These are phyloP conservation scores for Saturnispora zaruensis DNA, from an alignment of 805 yeast species.

Conservation along the genomic window DNA sequence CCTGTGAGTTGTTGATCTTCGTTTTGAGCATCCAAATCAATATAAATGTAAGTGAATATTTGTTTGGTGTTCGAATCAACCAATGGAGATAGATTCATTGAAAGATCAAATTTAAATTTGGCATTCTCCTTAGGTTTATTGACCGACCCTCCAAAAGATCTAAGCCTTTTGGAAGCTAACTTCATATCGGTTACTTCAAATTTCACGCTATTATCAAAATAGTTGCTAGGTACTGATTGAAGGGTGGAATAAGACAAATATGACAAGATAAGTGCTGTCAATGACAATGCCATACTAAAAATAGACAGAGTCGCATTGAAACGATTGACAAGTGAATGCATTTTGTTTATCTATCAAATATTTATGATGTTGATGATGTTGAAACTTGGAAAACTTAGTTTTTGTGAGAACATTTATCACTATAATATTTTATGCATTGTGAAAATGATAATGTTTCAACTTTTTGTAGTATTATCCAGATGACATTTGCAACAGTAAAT, in stretches of 20 bases:
- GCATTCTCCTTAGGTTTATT: constrained; percentile 72
- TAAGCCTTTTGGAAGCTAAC: constrained; percentile 16
- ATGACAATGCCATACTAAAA: constrained; percentile 3
- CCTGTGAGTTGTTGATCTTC: neutral
- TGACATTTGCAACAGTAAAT: too few species aligned
- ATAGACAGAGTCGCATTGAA: neutral
- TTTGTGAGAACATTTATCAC: neutral
- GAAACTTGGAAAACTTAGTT: neutral
- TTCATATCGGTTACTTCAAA: constrained; percentile 8
- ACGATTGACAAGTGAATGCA: constrained; percentile 5
- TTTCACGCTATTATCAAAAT: constrained; percentile 4
- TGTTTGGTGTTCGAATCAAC: constrained; percentile 98
- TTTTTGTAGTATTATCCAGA: too few species aligned
- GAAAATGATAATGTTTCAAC: too few species aligned
- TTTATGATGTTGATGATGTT: neutral
- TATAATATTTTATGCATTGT: too few species aligned
- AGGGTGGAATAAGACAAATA: constrained; percentile 6
- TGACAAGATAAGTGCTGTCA: constrained; percentile 3
- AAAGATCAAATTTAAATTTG: constrained; percentile 61
- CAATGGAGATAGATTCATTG: constrained; percentile 63
- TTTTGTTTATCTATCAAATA: constrained; percentile 1
- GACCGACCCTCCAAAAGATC: constrained; percentile 47
- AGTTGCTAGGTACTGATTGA: constrained; percentile 1
- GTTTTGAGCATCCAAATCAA: constrained; percentile 40
- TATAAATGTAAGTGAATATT: constrained; percentile 84